Evolutionary conservation across 1,284 basidiomycete species (phyloP).

Genomic region (Coniophora puteana): DNA sequence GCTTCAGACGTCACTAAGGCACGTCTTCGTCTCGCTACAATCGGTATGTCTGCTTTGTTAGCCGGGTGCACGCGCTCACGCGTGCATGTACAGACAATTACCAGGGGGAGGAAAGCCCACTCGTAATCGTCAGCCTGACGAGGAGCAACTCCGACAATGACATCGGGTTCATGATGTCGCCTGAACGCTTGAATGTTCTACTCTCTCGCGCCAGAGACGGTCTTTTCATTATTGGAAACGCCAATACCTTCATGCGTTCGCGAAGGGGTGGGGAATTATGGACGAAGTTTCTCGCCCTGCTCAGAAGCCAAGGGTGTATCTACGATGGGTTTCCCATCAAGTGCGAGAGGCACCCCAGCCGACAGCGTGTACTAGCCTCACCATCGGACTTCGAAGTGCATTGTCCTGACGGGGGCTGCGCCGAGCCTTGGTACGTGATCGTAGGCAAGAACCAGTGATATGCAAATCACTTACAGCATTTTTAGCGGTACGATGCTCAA

Average conservation of each 20-base stretch:
- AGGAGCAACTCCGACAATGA: constrained; percentile 50
- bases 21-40: constrained; percentile 53
- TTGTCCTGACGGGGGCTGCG: constrained; percentile 62
- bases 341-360: constrained; percentile 51
- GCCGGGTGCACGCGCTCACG: not conserved
- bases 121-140: constrained; percentile 58
- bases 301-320: constrained; percentile 40
- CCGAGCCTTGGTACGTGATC: constrained; percentile 45
- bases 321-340: constrained; percentile 54
- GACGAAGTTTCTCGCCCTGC: constrained; percentile 41
- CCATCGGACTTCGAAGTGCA: constrained; percentile 46
- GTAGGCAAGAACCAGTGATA: not conserved
- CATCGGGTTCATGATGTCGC: constrained; percentile 66
- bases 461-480: not conserved
- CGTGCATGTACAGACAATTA: constrained; percentile 45
- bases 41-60: constrained; percentile 38
- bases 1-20: constrained; percentile 36
- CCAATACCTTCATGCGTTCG: constrained; percentile 50
- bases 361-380: constrained; percentile 30
- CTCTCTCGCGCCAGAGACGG: constrained; percentile 61
- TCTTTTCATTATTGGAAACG: constrained; percentile 61
- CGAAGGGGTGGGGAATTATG: constrained; percentile 50
- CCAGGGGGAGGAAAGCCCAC: constrained; percentile 67
- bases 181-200: constrained; percentile 64
- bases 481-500: constrained; percentile 39